Base-by-base conservation (phyloP, 139 green algal species). In the Tetraselmis striata region DNA sequence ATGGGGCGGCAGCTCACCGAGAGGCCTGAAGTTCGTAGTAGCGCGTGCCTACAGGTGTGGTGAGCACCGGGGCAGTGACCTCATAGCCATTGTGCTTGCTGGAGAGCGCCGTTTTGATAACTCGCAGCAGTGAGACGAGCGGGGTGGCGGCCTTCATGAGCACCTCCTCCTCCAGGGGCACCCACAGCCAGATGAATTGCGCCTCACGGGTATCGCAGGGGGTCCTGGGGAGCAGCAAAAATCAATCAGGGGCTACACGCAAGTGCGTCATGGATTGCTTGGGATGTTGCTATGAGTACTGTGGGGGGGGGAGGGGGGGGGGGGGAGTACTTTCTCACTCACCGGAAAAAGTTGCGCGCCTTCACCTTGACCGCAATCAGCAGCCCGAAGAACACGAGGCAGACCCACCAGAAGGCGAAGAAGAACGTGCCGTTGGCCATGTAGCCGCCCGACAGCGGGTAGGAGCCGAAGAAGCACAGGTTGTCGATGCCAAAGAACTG, bases 401-500 rank as follows among this genome's bases (percentile, higher is more conserved):
- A 80, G 26, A 80, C 26, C 29, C 74, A 80, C 81, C 81, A 84
- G 1, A 80, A n/a, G 29, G 31, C 81, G 59, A 84, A 84, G 30
- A 84, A 76, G 81, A 76, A 67, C 30, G 29, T 23, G 31, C 59
- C 23, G 30, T 84, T 84, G 81, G 59, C 31, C 30, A 77, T 59
- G 59, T 80, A 84, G 24, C 59, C 67, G 25, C 75, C 81, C 59
- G 75, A 76, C 29, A 84, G 77, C 23, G 59, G 78, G 31, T 84
- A 79, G 75, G 58, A 59, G 30, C 81, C 81, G 77, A 80, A 84
- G 81, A 84, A 84, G 30, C 81, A 84, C 30, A 84, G 75, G 11
- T 59, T 78, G 31, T 84, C 81, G 27, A 84, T 84, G 81, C 59
- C 31, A 24, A 26, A 31, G 27, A 84, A 30, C 31, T 84, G 81